Percentiles rank a stretch among this genome's conserved stretches.
These are phyloP conservation scores for Ilyonectria mors-panacis DNA, from an alignment of 2,329 filamentous ascomycete species.

Conservation along the genomic window DNA sequence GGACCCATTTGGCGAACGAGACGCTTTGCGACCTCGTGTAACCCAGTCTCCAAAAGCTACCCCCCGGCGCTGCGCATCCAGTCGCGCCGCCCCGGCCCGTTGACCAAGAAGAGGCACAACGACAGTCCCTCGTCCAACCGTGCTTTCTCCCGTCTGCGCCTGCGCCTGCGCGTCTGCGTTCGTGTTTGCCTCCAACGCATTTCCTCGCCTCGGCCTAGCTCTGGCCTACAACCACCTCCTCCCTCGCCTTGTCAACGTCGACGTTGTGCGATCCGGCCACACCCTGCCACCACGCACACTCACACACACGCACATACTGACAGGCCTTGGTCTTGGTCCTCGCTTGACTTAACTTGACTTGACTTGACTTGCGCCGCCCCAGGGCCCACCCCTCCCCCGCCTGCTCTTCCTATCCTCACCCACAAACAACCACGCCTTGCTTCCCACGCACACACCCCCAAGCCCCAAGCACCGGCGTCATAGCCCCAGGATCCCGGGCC, in stretches of 20 bases:
- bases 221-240: slow-evolving; percentile 15
- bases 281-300: slow-evolving; percentile 34
- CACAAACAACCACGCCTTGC: slow-evolving; percentile 42
- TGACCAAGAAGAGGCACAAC: slow-evolving; percentile 38
- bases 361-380: slow-evolving; percentile 26
- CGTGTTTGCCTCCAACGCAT: slow-evolving; percentile 35
- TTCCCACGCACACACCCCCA: slow-evolving; percentile 45
- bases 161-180: slow-evolving; percentile 44
- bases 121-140: slow-evolving; percentile 36
- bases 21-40: slow-evolving; percentile 47
- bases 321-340: slow-evolving; percentile 27
- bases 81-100: slow-evolving; percentile 46
- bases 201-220: slow-evolving; percentile 27
- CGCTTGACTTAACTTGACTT: background rate
- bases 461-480: slow-evolving; percentile 54
- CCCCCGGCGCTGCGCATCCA: slow-evolving; percentile 32
- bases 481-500: slow-evolving; percentile 61
- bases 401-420: slow-evolving; percentile 38
- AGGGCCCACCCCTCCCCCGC: slow-evolving; percentile 46
- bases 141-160: slow-evolving; percentile 40
- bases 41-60: slow-evolving; percentile 41
- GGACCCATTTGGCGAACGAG: slow-evolving; percentile 48
- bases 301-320: slow-evolving; percentile 34
- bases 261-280: slow-evolving; percentile 43
- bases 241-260: slow-evolving; percentile 22